phyloP scores from a whole-genome alignment of 2,329 filamentous ascomycete species.

The Ophiostoma tasmaniense region DNA sequence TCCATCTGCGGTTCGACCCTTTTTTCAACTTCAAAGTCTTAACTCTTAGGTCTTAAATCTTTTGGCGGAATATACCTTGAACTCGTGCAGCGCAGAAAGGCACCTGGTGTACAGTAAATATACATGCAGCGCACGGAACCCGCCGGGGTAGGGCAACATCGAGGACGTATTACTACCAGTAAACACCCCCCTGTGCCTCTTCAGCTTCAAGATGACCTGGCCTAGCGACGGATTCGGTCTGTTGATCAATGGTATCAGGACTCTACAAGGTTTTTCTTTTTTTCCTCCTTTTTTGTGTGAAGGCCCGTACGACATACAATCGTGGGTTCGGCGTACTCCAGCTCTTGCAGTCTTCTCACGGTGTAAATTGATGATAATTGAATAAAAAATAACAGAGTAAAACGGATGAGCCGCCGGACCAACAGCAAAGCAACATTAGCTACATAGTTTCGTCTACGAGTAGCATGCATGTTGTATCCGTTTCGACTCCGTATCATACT shows the following conservation, averaged over 20 bases:
- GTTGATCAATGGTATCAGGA: background rate
- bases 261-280: background rate
- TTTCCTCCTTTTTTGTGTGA: background rate
- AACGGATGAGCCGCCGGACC: background rate
- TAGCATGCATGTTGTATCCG: background rate
- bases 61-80: background rate
- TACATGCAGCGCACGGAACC: background rate
- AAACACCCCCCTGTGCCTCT: background rate
- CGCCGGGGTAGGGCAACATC: background rate
- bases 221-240: background rate
- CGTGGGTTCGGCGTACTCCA: too few relatives aligned
- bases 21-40: background rate
- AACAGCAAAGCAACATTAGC: background rate
- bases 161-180: background rate
- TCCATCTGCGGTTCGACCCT: background rate
- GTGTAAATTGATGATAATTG: too few relatives aligned
- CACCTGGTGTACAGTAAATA: background rate
- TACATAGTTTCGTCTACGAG: background rate
- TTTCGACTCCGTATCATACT: background rate
- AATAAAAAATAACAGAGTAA: background rate
- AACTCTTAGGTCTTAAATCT: background rate
- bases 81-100: too few relatives aligned
- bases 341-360: too few relatives aligned
- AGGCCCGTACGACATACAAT: background rate
- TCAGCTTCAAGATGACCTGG: constrained; percentile 1